Evolutionary conservation across 163 green algal species (phyloP).

Genomic region (Chloroidium sp.): DNA sequence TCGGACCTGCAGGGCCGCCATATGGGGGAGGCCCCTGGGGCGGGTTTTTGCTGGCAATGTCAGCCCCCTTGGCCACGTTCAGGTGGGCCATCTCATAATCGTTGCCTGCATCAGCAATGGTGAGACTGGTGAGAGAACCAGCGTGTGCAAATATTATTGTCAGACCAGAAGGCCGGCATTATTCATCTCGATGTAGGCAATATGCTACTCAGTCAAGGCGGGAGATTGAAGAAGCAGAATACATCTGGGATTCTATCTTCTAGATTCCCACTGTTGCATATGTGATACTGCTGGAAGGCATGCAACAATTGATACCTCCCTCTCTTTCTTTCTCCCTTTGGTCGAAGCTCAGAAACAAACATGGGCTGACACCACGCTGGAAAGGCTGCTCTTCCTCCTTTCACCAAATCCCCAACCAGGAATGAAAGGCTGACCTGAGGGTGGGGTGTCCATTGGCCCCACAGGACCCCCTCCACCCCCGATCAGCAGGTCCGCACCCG

Average conservation of each 20-base stretch:
- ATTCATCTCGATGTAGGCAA: neutral
- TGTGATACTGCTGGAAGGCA: no score
- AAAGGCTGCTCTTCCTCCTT: no score
- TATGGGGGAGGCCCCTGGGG: neutral
- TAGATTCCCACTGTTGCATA: neutral
- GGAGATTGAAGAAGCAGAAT: neutral
- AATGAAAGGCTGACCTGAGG: no score
- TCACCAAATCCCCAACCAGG: no score
- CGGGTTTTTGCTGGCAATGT: neutral
- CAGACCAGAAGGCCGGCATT: neutral
- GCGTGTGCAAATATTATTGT: neutral
- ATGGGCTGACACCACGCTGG: no score
- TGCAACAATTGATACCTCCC: no score
- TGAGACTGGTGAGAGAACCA: neutral
- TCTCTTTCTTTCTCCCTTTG: no score
- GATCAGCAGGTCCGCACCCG: neutral
- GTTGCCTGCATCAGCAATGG: neutral
- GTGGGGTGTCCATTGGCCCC: neutral
- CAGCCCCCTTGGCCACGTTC: slow-evolving; percentile 1
- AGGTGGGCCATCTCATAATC: slow-evolving; percentile 11
- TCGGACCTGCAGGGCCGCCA: neutral
- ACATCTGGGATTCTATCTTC: neutral
- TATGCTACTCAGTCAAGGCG: neutral
- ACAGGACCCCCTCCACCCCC: neutral
- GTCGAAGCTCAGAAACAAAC: no score